A percentile compares a stretch with the other conserved stretches of the same genome.
Conservation (phyloP, 2,329 filamentous ascomycete genomes). For the Fusarium incarnatum region DNA sequence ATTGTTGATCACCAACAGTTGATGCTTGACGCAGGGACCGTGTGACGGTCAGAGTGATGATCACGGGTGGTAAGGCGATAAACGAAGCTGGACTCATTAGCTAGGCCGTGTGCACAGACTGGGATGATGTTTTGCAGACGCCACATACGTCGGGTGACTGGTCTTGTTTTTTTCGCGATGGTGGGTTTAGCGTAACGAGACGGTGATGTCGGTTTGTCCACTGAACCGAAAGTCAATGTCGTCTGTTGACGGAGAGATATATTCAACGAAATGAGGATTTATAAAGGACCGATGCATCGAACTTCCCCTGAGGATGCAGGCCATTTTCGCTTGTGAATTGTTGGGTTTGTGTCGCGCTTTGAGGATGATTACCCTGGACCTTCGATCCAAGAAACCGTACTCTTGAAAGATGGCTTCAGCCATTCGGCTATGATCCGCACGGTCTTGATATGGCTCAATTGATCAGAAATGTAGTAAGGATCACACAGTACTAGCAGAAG, state of each 20-base stretch:
- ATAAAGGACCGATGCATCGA: too few species aligned
- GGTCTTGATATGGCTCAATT: too few species aligned
- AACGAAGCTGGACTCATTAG: background rate
- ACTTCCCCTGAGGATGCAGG: too few species aligned
- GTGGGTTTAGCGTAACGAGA: background rate
- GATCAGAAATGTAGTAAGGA: too few species aligned
- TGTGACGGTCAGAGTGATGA: background rate
- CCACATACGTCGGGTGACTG: background rate
- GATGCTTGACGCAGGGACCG: background rate
- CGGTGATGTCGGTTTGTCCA: background rate
- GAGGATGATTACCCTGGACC: background rate
- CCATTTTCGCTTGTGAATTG: too few species aligned
- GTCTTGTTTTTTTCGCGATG: background rate
- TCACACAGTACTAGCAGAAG: too few species aligned
- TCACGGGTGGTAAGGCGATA: background rate
- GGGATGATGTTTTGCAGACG: background rate
- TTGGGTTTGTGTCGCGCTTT: fast-evolving
- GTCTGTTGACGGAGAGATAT: background rate
- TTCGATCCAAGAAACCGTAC: background rate
- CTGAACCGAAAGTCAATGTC: fast-evolving
- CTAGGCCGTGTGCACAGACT: background rate
- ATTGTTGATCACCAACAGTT: background rate
- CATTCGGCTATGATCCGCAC: too few species aligned
- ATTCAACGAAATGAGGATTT: background rate
- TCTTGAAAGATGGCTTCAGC: too few species aligned